A percentile compares a stretch with the other conserved stretches of the same genome.
phyloP scores from a whole-genome alignment of 2,329 filamentous ascomycete species.

The Arthrobotrys sinensis region DNA sequence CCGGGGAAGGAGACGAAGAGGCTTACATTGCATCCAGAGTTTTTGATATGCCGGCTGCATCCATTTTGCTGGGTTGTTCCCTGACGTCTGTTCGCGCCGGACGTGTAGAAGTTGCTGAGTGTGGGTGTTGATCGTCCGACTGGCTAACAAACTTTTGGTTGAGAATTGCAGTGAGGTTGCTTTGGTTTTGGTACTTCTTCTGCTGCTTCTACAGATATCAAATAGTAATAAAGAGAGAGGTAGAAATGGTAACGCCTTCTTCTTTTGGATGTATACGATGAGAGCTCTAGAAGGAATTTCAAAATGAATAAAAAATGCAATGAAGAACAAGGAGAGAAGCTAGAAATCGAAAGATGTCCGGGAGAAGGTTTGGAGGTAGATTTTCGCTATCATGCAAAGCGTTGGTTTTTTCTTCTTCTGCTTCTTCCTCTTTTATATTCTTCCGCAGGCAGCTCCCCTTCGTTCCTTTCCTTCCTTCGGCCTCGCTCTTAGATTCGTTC shows the following conservation, averaged over 20 bases:
- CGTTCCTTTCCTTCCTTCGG: slow-evolving; percentile 29
- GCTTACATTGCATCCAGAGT: slow-evolving; percentile 60
- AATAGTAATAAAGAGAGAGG: not conserved
- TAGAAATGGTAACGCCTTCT: slow-evolving; percentile 16
- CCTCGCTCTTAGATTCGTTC: slow-evolving; percentile 25
- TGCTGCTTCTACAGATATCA: not conserved
- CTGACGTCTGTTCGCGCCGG: slow-evolving; percentile 18
- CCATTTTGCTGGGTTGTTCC: slow-evolving; percentile 40
- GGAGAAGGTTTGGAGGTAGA: slow-evolving; percentile 25
- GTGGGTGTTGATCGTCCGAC: slow-evolving; percentile 46
- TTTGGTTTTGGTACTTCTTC: not conserved
- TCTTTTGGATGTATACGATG: slow-evolving; percentile 23
- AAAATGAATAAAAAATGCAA: not conserved
- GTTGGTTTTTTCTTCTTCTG: slow-evolving; percentile 38
- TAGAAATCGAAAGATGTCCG: slow-evolving; percentile 6
- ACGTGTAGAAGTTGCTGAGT: slow-evolving; percentile 7
- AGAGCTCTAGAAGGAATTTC: slow-evolving; percentile 12
- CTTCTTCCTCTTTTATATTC: slow-evolving; percentile 19
- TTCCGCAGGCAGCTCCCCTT: slow-evolving; percentile 4
- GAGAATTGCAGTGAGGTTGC: not conserved
- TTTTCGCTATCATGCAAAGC: slow-evolving; percentile 33
- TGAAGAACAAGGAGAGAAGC: slow-evolving; percentile 1
- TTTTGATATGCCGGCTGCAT: slow-evolving; percentile 59
- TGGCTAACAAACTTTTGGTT: not conserved
- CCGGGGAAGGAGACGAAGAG: slow-evolving; percentile 18